phyloP scores from a whole-genome alignment of 768 basidiomycete species.

The Boletus eberwhitei region DNA sequence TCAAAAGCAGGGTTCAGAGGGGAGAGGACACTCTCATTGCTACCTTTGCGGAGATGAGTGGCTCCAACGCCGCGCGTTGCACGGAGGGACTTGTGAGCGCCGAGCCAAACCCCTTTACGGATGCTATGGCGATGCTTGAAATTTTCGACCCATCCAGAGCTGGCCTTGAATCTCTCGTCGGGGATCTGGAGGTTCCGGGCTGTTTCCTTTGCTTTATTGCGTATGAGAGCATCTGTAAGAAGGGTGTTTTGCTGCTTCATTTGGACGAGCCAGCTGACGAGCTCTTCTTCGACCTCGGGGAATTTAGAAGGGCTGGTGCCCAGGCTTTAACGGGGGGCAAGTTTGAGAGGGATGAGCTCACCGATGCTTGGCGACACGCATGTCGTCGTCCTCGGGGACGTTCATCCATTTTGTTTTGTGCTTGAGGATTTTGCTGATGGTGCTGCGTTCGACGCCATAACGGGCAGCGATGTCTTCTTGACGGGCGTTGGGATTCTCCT shows the following conservation, averaged over 20 bases:
- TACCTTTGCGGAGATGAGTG: conserved; percentile 36
- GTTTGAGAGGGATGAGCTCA: conserved; percentile 27
- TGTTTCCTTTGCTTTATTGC: conserved; percentile 64
- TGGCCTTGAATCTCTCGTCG: conserved; percentile 85
- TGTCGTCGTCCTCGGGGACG: conserved; percentile 54
- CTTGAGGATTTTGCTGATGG: conserved; percentile 91
- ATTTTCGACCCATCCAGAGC: conserved; percentile 88
- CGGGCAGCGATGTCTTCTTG: conserved; percentile 81
- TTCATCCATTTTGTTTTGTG: conserved; percentile 80
- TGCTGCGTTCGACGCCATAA: conserved; percentile 84
- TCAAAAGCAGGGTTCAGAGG: conserved; percentile 41
- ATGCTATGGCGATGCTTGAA: conserved; percentile 84
- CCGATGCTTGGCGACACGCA: conserved; percentile 70
- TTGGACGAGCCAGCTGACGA: conserved; percentile 58
- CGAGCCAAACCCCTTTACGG: conserved; percentile 57
- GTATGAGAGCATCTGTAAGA: conserved; percentile 64
- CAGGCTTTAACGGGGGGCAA: conserved; percentile 5
- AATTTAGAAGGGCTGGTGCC: conserved; percentile 69
- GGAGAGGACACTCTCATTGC: conserved; percentile 34
- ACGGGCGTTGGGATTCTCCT: conserved; percentile 60
- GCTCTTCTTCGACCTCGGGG: conserved; percentile 66
- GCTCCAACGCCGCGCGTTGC: conserved; percentile 30
- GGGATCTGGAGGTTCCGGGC: conserved; percentile 53
- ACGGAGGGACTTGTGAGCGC: conserved; percentile 36
- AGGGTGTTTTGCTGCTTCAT: conserved; percentile 44